Percentiles rank a stretch among this genome's conserved stretches.
phyloP scores from a whole-genome alignment of 2,329 filamentous ascomycete genomes.

The Sporothrix humicola region DNA sequence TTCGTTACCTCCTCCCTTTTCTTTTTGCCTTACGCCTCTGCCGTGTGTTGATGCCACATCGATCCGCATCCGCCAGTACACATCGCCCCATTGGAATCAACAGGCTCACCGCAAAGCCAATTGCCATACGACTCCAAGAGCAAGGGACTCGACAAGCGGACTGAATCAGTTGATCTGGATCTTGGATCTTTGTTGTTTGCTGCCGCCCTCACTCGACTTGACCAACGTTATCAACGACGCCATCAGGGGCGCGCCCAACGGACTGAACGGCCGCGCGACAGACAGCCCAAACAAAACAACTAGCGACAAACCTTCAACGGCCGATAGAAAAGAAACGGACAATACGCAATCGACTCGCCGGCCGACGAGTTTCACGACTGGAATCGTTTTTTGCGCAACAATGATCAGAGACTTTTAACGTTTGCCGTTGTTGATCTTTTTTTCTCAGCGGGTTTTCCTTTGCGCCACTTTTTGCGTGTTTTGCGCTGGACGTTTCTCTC shows the following conservation, averaged over 20 bases:
- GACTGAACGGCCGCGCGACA: background rate
- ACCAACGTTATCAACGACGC: background rate
- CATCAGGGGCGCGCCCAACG: conserved; percentile 4
- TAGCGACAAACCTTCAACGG: background rate
- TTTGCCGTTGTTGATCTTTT: conserved; percentile 25
- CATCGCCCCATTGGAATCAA: conserved; percentile 5
- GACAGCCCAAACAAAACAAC: conserved; percentile 13
- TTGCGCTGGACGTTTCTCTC: conserved; percentile 22
- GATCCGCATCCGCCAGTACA: conserved; percentile 13
- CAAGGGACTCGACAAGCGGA: background rate
- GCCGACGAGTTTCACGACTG: conserved; percentile 11
- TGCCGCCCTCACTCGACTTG: conserved; percentile 8
- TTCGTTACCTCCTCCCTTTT: conserved; percentile 9
- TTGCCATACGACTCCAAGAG: background rate
- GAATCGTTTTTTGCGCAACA: background rate
- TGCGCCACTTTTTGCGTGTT: conserved; percentile 29
- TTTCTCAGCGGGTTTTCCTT: conserved; percentile 3
- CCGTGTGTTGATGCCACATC: conserved; percentile 24
- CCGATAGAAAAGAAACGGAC: background rate
- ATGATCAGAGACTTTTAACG: conserved; percentile 19
- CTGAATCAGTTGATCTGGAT: background rate
- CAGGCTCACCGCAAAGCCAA: background rate
- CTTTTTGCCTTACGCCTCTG: conserved; percentile 5
- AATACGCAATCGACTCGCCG: background rate
- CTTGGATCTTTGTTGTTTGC: background rate